A percentile compares a stretch with the other conserved stretches of the same genome.
phyloP scores from a whole-genome alignment of 176 grass and related monocot genomes.

The Phoenix roebelenii region DNA sequence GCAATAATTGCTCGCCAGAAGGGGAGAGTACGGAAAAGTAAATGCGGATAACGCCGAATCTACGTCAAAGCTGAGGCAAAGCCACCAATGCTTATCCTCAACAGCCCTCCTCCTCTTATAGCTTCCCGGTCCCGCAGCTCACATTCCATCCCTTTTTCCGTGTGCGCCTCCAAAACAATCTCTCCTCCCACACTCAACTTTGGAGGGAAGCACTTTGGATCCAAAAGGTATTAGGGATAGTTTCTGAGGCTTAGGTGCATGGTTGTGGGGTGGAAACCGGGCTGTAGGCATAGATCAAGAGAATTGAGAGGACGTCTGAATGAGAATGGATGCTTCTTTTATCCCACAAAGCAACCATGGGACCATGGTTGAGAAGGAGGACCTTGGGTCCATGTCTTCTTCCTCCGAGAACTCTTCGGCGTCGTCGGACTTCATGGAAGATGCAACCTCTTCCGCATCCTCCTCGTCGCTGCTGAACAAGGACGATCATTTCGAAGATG shows the following conservation, averaged over 20 bases:
- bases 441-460: not conserved
- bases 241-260: not conserved
- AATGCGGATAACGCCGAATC: not conserved
- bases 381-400: conserved; percentile 5
- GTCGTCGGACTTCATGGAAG: not conserved
- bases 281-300: not conserved
- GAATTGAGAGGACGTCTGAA: too few species aligned
- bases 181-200: too few species aligned
- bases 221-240: too few species aligned
- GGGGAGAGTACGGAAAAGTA: too few species aligned
- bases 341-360: not conserved
- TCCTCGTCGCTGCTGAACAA: not conserved
- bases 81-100: conserved; percentile 5
- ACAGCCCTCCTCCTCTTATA: too few species aligned
- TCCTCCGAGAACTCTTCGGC: not conserved
- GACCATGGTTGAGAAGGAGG: conserved; percentile 10
- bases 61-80: too few species aligned
- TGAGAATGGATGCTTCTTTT: conserved; percentile 5
- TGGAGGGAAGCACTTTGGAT: too few species aligned
- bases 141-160: too few species aligned
- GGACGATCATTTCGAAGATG: not conserved
- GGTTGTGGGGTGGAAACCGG: not conserved
- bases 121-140: too few species aligned
- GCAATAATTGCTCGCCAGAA: too few species aligned
- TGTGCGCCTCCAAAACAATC: too few species aligned